Evolutionary conservation across 2,329 filamentous ascomycete genomes (phyloP), one percentile per base, ranked within the genome.

Genomic region (Cladorrhinum sp.): DNA sequence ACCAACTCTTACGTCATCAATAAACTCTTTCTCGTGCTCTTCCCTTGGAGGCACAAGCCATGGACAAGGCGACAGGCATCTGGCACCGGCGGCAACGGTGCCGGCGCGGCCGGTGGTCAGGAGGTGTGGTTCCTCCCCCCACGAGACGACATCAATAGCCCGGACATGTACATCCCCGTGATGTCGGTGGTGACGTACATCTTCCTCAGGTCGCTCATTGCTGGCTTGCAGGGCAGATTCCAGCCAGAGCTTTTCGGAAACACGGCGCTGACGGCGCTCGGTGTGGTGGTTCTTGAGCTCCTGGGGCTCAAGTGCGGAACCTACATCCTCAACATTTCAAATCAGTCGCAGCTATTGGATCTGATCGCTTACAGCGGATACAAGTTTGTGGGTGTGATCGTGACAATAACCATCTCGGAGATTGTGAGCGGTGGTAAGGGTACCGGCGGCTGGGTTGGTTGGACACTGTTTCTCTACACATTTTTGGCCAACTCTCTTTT

Each of bases 101-200:
- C 85, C 87, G 60, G 86, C 84, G 72, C 21, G 4, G 36, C 53
- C n/a, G 53, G 33, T n/a, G 84, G 88, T 55, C 85, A 88, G 69
- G 87, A 89, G 65, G 86, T 86, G 51, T 88, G 87, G 80, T 99
- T 95, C 76, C 83, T 97, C 7, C 92, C 95, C 4, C 95, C 95
- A 1, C 85, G 95, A 66, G 94, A 99, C 75, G 95, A 99, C 73
- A 82, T 98, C 75, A 99, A 99, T 77, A 96, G 92, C 66, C 95
- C 96, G 16, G 95, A 99, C 77, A 98, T 99, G 93, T 99, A 99
- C 79, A 99, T 99, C 70, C 71, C 71, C 62, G 89, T 96, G 71
- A 99, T 99, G 95, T 94, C 95, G 1, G 82, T 99, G 57, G 92
- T 98, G 52, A 99, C 95, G 23, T 99, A 99, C 76, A 96, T 99